Base-by-base conservation (phyloP, 1,139 yeast species). In the Kazachstania sp. region DNA sequence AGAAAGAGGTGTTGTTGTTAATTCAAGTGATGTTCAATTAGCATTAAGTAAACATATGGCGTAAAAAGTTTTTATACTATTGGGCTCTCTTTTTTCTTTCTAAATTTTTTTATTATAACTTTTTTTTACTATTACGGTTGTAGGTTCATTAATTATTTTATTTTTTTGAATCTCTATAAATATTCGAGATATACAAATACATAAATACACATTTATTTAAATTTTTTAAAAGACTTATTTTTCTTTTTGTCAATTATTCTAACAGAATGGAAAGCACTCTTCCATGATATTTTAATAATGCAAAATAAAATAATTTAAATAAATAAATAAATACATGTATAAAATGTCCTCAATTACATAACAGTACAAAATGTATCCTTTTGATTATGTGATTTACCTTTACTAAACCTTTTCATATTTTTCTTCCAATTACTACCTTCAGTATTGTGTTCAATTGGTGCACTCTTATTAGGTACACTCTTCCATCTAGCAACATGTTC, bases 1-100 rank as follows among this genome's bases (percentile, higher is more conserved):
- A 4, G 97, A 90, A 61, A 72, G 74, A 49, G 97, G 97, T 13
- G 97, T 85, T 31, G 94, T 92, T 36, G 78, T 92, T 32, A 81
- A 84, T 53, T 83, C 85, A 47, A 70, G 74, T 32, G 97, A 88
- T 61, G 92, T 92, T 35, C 84, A 84, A 55, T 69, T 71, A 40
- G 78, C 83, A 39, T 69, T 86, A 50, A 74, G 49, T 19, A 57
- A 52, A 37, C 64, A 60, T 37, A 40, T 40, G 43, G 43, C 37
- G 12, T 40, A 40, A 23, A 11, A 9, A 32, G 9, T 23, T 7
- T 7, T 9, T 4, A 3, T 3, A 4, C 28, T 2, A 2, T 23
- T 23, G 3, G 3, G 6, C 28, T 23, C 28, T n/a, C 31, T 18
- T 40, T 28, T 19, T 39, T 16, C n/a, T 16, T 37, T 19, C 26